phyloP scores from a whole-genome alignment of 306 rosid species.

The Canavalia ensiformis region DNA sequence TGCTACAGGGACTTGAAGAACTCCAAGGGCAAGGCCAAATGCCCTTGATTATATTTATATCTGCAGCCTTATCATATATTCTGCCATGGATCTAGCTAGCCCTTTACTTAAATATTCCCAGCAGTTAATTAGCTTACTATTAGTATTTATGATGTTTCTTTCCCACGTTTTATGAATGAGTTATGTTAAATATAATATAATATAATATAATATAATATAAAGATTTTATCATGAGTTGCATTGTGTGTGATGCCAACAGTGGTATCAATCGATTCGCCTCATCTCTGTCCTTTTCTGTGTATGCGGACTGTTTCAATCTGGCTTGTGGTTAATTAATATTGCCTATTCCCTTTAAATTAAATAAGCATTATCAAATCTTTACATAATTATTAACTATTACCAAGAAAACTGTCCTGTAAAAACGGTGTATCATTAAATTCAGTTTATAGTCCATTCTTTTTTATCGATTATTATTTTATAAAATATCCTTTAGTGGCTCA shows the following conservation, averaged over 20 bases:
- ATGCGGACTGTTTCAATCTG: neutral
- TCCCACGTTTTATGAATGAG: neutral
- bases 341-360: neutral
- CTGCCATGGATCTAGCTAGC: neutral
- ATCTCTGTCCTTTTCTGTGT: neutral
- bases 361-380: neutral
- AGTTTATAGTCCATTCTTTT: no score
- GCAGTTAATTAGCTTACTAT: neutral
- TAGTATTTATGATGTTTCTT: neutral
- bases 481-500: no score
- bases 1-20: constrained; percentile 84
- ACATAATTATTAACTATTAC: neutral
- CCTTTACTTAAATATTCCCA: neutral
- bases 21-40: constrained; percentile 78
- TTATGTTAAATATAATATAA: no score
- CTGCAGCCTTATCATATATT: no score
- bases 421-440: no score
- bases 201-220: neutral
- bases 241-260: neutral
- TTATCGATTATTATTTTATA: no score
- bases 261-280: neutral
- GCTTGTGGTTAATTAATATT: neutral
- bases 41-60: constrained; percentile 60
- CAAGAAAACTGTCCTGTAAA: no score
- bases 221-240: neutral